Conservation (phyloP, 768 basidiomycete genomes). For the Fistulinella prunicolor region DNA sequence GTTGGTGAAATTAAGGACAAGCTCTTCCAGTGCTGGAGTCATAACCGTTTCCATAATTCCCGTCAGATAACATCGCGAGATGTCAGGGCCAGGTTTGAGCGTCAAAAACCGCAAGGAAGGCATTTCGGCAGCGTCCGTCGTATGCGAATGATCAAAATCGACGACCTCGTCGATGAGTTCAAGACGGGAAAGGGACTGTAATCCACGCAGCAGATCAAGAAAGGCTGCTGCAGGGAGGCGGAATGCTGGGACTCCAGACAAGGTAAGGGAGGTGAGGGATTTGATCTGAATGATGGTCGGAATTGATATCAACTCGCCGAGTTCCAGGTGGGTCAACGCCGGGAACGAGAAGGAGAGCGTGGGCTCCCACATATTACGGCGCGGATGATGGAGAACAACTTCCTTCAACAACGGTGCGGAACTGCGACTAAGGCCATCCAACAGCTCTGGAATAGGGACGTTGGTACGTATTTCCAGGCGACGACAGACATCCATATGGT, state of each 20-base stretch:
- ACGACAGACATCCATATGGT: constrained; percentile 26
- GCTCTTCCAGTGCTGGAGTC: constrained; percentile 24
- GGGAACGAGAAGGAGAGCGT: constrained; percentile 22
- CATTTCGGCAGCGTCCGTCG: constrained; percentile 13
- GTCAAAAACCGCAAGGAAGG: constrained; percentile 18
- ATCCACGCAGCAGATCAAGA: constrained; percentile 19
- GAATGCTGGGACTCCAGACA: constrained; percentile 21
- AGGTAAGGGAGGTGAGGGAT: constrained; percentile 22
- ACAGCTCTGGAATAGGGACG: constrained; percentile 21
- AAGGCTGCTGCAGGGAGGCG: constrained; percentile 22
- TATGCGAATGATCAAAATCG: constrained; percentile 21
- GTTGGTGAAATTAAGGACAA: constrained; percentile 25
- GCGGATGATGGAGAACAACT: constrained; percentile 24
- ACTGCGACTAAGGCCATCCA: constrained; percentile 21
- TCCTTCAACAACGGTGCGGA: constrained; percentile 27
- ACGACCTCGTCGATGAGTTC: constrained; percentile 26
- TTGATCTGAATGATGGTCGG: constrained; percentile 15
- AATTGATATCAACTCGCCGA: constrained; percentile 19
- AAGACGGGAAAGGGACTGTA: constrained; percentile 23
- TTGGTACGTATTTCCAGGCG: constrained; percentile 27
- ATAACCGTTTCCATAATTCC: constrained; percentile 21
- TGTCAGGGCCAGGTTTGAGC: constrained; percentile 25
- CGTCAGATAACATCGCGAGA: constrained; percentile 29
- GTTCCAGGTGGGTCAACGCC: constrained; percentile 20
- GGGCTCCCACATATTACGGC: constrained; percentile 4